A percentile compares a stretch with the other conserved stretches of the same genome.
These are phyloP conservation scores for Coemansia sp. DNA, from an alignment of 192 early-diverging fungal genomes.

Conservation along the genomic window DNA sequence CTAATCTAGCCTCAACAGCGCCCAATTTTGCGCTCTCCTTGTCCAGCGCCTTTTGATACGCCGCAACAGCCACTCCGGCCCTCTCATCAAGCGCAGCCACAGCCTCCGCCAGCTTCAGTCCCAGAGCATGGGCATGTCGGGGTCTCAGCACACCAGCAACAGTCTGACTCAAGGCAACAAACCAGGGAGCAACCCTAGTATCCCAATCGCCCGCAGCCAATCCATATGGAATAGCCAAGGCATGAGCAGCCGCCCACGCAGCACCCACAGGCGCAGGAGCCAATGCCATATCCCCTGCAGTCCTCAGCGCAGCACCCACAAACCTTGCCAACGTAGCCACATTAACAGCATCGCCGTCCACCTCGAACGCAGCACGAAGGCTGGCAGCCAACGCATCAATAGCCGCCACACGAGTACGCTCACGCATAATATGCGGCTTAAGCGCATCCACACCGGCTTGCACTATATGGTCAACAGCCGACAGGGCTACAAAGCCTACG, in stretches of 20 bases:
- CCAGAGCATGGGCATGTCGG: constrained; percentile 44
- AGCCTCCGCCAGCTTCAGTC: not conserved
- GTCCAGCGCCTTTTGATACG: constrained; percentile 46
- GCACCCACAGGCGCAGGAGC: constrained; percentile 38
- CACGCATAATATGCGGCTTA: constrained; percentile 21
- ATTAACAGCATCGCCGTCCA: constrained; percentile 28
- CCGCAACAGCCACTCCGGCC: constrained; percentile 13
- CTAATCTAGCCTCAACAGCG: constrained; percentile 49
- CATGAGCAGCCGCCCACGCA: constrained; percentile 35
- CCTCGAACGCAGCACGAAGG: constrained; percentile 26
- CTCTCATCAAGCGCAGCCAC: not conserved
- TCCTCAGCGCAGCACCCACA: constrained; percentile 26
- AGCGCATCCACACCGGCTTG: constrained; percentile 43
- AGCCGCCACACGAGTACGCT: constrained; percentile 23
- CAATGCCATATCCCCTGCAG: constrained; percentile 12
- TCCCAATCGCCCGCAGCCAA: constrained; percentile 30
- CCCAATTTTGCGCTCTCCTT: constrained; percentile 42
- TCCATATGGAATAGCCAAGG: constrained; percentile 28
- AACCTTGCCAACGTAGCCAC: constrained; percentile 41
- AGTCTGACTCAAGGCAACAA: constrained; percentile 46
- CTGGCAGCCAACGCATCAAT: constrained; percentile 23
- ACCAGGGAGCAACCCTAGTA: constrained; percentile 34
- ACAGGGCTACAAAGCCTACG: constrained; percentile 47
- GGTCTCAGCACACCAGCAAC: constrained; percentile 45
- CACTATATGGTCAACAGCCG: constrained; percentile 50